A percentile compares a stretch with the other conserved stretches of the same genome.
Evolutionary conservation across 2,329 filamentous ascomycete species (phyloP).

Genomic region (Penicillium sclerotigenum): DNA sequence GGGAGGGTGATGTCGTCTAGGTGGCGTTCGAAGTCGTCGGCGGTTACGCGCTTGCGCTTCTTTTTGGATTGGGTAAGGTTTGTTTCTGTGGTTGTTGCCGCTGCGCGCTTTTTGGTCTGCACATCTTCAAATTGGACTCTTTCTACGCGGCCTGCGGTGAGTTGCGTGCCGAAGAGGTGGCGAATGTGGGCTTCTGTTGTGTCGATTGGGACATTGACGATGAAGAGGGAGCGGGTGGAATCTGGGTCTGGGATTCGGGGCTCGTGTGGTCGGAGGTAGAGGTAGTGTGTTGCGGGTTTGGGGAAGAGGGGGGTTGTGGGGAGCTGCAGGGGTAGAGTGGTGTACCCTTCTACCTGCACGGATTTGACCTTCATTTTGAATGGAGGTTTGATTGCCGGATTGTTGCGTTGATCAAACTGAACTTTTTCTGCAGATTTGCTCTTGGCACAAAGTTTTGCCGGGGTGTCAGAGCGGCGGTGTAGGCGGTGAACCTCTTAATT

Average conservation of each 20-base stretch:
- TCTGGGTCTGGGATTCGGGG: constrained; percentile 72
- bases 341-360: constrained; percentile 59
- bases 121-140: constrained; percentile 67
- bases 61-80: constrained; percentile 33
- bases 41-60: constrained; percentile 55
- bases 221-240: constrained; percentile 76
- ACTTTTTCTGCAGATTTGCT: constrained; percentile 22
- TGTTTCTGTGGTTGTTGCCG: constrained; percentile 19
- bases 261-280: constrained; percentile 81
- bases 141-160: constrained; percentile 77
- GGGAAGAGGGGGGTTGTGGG: constrained; percentile 62
- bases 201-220: constrained; percentile 86
- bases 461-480: constrained; percentile 7
- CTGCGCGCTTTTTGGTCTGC: constrained; percentile 37
- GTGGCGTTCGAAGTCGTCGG: constrained; percentile 52
- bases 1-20: constrained; percentile 64
- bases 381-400: constrained; percentile 7
- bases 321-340: constrained; percentile 65
- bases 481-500: constrained; percentile 13
- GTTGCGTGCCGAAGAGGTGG: constrained; percentile 67
- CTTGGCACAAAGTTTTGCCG: constrained; percentile 22
- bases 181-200: constrained; percentile 75
- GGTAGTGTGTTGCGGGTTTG: constrained; percentile 66
- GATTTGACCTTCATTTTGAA: constrained; percentile 37
- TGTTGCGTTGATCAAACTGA: constrained; percentile 7